Evolutionary conservation across 1,284 basidiomycete genomes (phyloP).

Genomic region (Cutaneotrichosporon spelunceum): DNA sequence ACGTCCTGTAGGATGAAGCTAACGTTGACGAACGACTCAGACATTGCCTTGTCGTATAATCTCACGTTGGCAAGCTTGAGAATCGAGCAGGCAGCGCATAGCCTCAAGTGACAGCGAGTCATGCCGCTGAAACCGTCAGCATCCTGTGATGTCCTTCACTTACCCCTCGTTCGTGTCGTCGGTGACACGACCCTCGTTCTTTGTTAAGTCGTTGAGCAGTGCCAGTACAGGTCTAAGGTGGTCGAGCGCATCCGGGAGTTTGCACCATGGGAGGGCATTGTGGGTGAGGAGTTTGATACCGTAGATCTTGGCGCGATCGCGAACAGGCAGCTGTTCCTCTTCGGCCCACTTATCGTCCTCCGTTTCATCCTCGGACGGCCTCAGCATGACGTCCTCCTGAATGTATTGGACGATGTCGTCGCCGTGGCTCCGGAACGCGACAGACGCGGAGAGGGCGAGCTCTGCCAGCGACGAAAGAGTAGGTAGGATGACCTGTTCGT

Average conservation of each 20-base stretch:
- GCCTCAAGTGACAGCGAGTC: constrained; percentile 58
- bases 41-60: constrained; percentile 62
- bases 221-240: constrained; percentile 70
- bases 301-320: constrained; percentile 63
- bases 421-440: constrained; percentile 71
- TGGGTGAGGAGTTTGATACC: constrained; percentile 75
- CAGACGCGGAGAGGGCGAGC: constrained; percentile 65
- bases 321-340: constrained; percentile 58
- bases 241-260: constrained; percentile 61
- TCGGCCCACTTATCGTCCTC: constrained; percentile 64
- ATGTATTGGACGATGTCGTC: constrained; percentile 69
- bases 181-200: constrained; percentile 63
- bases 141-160: not conserved
- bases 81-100: constrained; percentile 76
- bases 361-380: constrained; percentile 42
- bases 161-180: constrained; percentile 65
- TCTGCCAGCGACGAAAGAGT: constrained; percentile 71
- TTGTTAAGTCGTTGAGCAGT: constrained; percentile 66
- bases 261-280: constrained; percentile 67
- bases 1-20: constrained; percentile 80
- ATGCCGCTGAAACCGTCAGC: constrained; percentile 28
- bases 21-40: constrained; percentile 64
- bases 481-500: constrained; percentile 61
- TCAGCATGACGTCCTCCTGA: constrained; percentile 68
- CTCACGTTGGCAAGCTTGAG: constrained; percentile 71